Conservation (phyloP, 371 early-diverging fungal species). For the Smittium culicis region DNA sequence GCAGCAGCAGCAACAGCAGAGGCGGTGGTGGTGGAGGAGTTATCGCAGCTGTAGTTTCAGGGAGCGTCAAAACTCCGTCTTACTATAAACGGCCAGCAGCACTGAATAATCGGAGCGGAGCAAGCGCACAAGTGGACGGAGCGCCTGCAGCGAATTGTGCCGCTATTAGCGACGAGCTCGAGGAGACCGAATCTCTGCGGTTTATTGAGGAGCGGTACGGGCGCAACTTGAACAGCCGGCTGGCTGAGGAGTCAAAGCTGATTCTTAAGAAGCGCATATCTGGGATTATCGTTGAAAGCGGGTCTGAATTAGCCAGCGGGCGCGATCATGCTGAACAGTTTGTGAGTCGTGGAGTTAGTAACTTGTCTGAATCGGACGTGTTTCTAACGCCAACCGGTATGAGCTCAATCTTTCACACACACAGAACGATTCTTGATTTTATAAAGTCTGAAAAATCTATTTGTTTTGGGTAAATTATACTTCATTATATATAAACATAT, state of each 20-base stretch:
- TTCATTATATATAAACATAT: too few species aligned
- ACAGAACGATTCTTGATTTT: slow-evolving; percentile 40
- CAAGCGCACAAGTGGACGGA: slow-evolving; percentile 5
- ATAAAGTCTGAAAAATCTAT: slow-evolving; percentile 49
- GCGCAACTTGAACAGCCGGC: slow-evolving; percentile 58
- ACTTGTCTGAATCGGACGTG: slow-evolving; percentile 60
- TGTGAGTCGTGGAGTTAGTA: slow-evolving; percentile 31
- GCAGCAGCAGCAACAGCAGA: background rate
- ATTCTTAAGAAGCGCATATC: slow-evolving; percentile 69
- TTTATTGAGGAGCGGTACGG: slow-evolving; percentile 89
- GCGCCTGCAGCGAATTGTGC: slow-evolving; percentile 1
- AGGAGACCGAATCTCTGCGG: slow-evolving; percentile 15
- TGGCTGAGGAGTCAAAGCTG: slow-evolving; percentile 56
- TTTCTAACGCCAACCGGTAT: slow-evolving; percentile 80
- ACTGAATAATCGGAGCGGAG: too few species aligned
- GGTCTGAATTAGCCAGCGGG: slow-evolving; percentile 21
- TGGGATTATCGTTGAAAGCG: slow-evolving; percentile 40
- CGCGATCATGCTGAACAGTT: slow-evolving; percentile 22
- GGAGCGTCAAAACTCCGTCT: slow-evolving; percentile 10
- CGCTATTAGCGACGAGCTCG: background rate
- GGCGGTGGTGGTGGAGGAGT: slow-evolving; percentile 3
- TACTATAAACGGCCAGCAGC: slow-evolving; percentile 2
- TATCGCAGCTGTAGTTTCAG: background rate
- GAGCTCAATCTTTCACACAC: slow-evolving; percentile 82
- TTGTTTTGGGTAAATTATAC: slow-evolving; percentile 77